phyloP scores from a whole-genome alignment of 306 rosid genomes.

The Dryas octopetala region DNA sequence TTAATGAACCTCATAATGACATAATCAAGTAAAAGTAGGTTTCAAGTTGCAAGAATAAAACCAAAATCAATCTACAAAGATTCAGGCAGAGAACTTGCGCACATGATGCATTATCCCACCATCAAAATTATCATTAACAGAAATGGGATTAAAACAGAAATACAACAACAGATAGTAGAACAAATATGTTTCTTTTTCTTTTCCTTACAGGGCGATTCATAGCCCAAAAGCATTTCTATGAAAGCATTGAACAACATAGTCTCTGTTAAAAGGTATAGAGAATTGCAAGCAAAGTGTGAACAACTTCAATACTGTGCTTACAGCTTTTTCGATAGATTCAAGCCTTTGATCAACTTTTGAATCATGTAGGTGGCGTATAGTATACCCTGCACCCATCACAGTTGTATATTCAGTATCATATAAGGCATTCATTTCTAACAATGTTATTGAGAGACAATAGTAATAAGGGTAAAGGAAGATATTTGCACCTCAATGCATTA shows the following conservation, averaged over 20 bases:
- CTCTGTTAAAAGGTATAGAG: neutral
- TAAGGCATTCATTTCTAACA: slow-evolving; percentile 5
- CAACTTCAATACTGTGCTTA: slow-evolving; percentile 23
- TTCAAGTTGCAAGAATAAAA: neutral
- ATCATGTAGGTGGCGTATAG: slow-evolving; percentile 74
- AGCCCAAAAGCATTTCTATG: neutral
- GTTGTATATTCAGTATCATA: neutral
- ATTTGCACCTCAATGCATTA: neutral
- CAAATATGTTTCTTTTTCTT: neutral
- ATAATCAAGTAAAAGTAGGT: neutral
- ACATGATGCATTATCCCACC: neutral
- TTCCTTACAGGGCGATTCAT: neutral
- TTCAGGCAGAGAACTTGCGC: neutral
- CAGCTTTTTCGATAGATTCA: slow-evolving; percentile 77
- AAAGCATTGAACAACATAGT: neutral
- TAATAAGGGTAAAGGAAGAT: neutral
- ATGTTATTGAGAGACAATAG: neutral
- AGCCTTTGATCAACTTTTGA: slow-evolving; percentile 74
- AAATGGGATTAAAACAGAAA: neutral
- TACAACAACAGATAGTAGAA: neutral
- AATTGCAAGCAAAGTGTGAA: neutral
- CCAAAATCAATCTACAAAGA: neutral
- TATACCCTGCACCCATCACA: slow-evolving; percentile 55
- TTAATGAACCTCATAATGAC: neutral
- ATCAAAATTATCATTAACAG: neutral